Base-by-base conservation (phyloP, 148 eudicot species). In the Rhododendron ferrugineum region DNA sequence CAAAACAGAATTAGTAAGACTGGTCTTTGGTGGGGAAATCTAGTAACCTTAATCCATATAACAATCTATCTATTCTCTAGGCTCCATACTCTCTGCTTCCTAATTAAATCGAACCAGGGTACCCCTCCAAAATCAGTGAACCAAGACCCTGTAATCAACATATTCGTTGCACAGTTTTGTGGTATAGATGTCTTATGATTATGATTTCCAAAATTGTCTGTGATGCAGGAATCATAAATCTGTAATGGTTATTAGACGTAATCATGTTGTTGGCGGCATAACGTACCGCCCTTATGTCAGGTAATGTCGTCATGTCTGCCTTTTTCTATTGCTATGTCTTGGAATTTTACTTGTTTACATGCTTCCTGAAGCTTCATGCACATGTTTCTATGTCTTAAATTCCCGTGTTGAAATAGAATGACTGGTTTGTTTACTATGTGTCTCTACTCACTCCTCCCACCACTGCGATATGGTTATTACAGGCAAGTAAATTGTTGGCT, bases 251-350 rank as follows among this genome's bases (percentile, higher is more conserved):
- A 85, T 94, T 73, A 90, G 98, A 88, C 86, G 92, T 50, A 89
- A 89, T 79, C 86, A 2, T 79, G 99, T 97, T 86, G 98, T 97
- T 83, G 98, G 99, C 87, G 99, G 99, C 68, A 97, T 97, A 86
- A 97, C 99, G 37, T 97, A 97, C 81, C 95, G 99, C 23, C 99
- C 99, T 70, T 95, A 97, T 88, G 58, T 86, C 81, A 95, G 98
- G 99, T 97, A 85, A 81, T 15, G 16, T 58, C 14, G n/a, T 36
- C 32, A 30, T 32, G 15, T 16, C n/a, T 56, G 83, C 60, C 70
- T 56, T 30, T 64, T 64, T n/a, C 70, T 64, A 64, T 64, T n/a
- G 30, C 70, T 2, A n/a, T 64, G 70, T 64, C 60, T 54, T 54
- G 68, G 70, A 34, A 30, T 54, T 16, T 37, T 36, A 18, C 3